Conservation (phyloP, 345 rosid genomes). For the Combretum micranthum region DNA sequence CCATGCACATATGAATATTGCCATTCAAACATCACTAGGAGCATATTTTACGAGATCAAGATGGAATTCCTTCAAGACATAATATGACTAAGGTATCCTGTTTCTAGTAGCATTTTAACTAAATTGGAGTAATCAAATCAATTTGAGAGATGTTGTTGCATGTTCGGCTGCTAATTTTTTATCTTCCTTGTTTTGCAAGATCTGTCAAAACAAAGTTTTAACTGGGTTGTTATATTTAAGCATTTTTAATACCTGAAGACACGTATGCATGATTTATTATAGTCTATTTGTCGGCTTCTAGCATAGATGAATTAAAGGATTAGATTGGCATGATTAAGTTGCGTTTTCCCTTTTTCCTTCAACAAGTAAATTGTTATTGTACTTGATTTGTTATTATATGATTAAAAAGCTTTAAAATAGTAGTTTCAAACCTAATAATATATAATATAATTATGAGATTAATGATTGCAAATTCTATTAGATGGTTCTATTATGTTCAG, state of each 20-base stretch:
- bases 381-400: not conserved
- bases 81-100: constrained; percentile 31
- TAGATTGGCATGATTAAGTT: constrained; percentile 69
- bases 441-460: not conserved
- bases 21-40: constrained; percentile 47
- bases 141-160: not conserved
- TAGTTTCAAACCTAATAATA: constrained; percentile 24
- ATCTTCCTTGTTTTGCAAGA: too few relatives aligned
- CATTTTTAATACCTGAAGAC: constrained; percentile 37
- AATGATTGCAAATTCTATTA: too few relatives aligned
- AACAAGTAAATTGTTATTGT: constrained; percentile 24
- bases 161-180: not conserved
- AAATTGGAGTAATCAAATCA: not conserved
- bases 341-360: constrained; percentile 44
- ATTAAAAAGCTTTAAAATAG: not conserved
- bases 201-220: too few relatives aligned
- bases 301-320: constrained; percentile 36
- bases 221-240: too few relatives aligned
- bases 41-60: constrained; percentile 44
- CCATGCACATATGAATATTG: constrained; percentile 41
- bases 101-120: not conserved
- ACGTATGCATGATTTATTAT: constrained; percentile 40
- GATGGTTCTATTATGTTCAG: too few relatives aligned
- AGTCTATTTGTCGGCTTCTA: constrained; percentile 37
- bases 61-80: constrained; percentile 56